Percentiles rank a stretch among this genome's conserved stretches.
These are phyloP conservation scores for Cladosporium colombiae DNA, from an alignment of 2,329 filamentous ascomycete genomes.

Conservation along the genomic window DNA sequence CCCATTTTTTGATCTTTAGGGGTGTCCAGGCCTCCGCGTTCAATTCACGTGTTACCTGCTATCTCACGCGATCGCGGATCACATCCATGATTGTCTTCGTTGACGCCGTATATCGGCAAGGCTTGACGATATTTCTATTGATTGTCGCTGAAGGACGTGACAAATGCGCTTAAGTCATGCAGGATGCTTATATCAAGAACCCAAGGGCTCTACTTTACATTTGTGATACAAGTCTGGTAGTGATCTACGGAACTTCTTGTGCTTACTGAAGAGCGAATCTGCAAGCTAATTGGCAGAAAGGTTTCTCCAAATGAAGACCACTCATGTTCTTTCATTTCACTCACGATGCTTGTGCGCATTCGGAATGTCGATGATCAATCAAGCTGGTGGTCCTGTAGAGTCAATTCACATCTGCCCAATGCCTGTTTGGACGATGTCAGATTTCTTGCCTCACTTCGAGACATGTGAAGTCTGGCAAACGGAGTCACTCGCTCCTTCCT, in stretches of 20 bases:
- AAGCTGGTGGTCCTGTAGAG: background rate
- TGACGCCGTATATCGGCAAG: background rate
- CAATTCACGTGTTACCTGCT: background rate
- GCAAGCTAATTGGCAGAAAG: too few species aligned
- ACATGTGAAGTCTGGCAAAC: background rate
- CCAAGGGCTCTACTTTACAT: background rate
- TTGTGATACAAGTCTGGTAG: background rate
- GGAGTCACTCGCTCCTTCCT: slow-evolving; percentile 6
- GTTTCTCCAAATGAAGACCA: background rate
- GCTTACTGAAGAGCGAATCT: background rate
- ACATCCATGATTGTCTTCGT: background rate
- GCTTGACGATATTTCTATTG: too few species aligned
- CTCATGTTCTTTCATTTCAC: background rate
- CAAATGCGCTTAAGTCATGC: background rate
- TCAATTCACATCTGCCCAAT: background rate
- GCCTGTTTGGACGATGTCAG: background rate
- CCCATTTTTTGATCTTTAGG: background rate
- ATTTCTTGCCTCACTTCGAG: background rate
- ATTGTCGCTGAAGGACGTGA: too few species aligned
- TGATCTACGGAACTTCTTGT: background rate
- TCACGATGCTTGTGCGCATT: background rate
- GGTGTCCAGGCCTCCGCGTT: background rate
- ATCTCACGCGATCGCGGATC: background rate
- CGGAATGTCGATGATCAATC: background rate
- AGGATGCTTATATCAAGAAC: background rate